A percentile compares a stretch with the other conserved stretches of the same genome.
Conservation (phyloP, 177 flowering plant genomes). For the Vitis hybrid region DNA sequence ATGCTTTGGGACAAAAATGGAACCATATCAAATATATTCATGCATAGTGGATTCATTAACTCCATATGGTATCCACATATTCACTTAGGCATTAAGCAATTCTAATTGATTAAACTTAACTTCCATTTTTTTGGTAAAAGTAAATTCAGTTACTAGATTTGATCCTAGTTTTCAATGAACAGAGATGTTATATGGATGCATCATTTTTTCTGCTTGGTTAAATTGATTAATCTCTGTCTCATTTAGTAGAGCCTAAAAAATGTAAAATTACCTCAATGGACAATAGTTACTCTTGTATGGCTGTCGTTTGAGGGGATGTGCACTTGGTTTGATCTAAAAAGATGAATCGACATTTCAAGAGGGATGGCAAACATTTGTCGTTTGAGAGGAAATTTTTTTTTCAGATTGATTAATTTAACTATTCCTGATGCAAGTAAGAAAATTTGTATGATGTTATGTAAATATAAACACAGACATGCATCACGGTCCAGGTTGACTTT, state of each 20-base stretch:
- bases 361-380: background rate
- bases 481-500: no score
- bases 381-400: background rate
- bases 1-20: background rate
- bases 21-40: background rate
- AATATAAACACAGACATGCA: background rate
- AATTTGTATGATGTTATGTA: background rate
- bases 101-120: no score
- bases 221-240: background rate
- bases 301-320: background rate
- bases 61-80: no score
- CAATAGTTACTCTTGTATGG: background rate
- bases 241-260: background rate
- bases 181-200: background rate
- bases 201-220: background rate
- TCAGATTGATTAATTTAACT: background rate
- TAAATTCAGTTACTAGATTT: no score
- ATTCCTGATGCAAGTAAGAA: background rate
- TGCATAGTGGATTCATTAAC: no score
- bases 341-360: background rate
- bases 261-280: background rate
- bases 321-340: background rate
- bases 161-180: no score
- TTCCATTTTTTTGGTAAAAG: no score
- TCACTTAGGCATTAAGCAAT: no score